Conservation (phyloP, 2,329 filamentous ascomycete genomes). For the Hymenoscyphus scutula region DNA sequence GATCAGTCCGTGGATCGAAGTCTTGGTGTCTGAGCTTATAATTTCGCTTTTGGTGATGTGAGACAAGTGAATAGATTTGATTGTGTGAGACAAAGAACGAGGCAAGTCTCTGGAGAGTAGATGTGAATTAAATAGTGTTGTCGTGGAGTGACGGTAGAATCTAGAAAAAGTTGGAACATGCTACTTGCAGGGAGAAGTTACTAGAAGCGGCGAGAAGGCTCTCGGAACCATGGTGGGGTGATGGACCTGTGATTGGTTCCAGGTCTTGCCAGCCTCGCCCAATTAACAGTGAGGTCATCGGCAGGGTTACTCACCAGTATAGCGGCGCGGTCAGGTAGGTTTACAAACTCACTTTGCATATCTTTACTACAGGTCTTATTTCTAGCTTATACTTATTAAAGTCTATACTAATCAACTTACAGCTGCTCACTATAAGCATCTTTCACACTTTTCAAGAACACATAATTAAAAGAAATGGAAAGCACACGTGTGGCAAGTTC, state of each 20-base stretch:
- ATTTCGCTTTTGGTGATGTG: background rate
- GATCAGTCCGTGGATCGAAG: slow-evolving; percentile 25
- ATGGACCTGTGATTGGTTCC: background rate
- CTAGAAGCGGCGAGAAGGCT: slow-evolving; percentile 5
- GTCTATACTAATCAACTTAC: no score
- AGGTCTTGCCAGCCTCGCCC: no score
- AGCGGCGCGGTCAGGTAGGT: no score
- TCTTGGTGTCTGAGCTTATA: background rate
- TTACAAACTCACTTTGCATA: no score
- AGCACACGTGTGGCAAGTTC: background rate
- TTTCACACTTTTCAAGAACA: no score
- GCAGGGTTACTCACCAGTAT: no score
- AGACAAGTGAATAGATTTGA: background rate
- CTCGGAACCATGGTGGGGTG: slow-evolving; percentile 7
- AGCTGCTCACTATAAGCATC: no score
- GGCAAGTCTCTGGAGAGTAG: background rate
- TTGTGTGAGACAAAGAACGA: background rate
- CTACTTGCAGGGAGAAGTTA: background rate
- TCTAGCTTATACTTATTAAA: no score
- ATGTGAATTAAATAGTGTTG: slow-evolving; percentile 1
- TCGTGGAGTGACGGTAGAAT: background rate
- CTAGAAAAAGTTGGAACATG: slow-evolving; percentile 3
- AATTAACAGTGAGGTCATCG: no score
- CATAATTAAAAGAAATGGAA: background rate
- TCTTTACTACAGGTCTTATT: no score